Evolutionary conservation across 805 yeast species (phyloP), one percentile per base, ranked within the genome.

Genomic region (Sugiyamaella floridensis): DNA sequence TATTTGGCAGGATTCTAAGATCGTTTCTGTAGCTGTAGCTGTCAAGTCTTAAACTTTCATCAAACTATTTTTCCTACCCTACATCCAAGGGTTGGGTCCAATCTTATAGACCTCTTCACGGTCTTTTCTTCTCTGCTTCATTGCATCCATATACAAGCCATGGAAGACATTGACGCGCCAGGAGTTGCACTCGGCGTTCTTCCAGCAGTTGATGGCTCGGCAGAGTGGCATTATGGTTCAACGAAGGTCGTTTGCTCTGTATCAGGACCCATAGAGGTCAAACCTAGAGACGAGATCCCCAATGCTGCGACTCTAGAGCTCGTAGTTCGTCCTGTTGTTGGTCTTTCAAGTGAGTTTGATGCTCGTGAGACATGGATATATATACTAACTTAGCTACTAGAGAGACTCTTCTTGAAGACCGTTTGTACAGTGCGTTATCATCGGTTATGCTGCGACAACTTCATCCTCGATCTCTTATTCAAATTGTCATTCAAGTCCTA

Each of bases 201-300:
- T 47, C 69, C 71, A 51, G 77, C 81, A 56, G 92, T 84, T 1
- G 96, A 89, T 66, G 97, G 97, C 1, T 86, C 95, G 0, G 82
- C 92, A 1, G 77, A 77, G 20, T 72, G 82, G 52, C 64, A 69
- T 14, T 65, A 70, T n/a, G 80, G 77, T 1, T 66, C 67, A 15
- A 79, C 85, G 1, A 78, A 78, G 52, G 82, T 86, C 2, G 69
- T 90, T 1, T 80, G 84, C 43, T 82, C 96, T 0, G 90, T 92
- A 0, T 78, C 90, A 0, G 99, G 99, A 0, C 99, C 99, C 0
- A 77, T 92, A 29, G 97, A 92, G 62, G 83, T 88, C 10, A 85
- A 83, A 65, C 69, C 80, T 12, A 78, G 92, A 60, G 96, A 89
- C 64, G 98, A 92, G 65, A 67, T 83, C 34, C 96, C 97, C 10